Evolutionary conservation across 805 yeast species (phyloP).

Genomic region (Suhomyces vadensis): DNA sequence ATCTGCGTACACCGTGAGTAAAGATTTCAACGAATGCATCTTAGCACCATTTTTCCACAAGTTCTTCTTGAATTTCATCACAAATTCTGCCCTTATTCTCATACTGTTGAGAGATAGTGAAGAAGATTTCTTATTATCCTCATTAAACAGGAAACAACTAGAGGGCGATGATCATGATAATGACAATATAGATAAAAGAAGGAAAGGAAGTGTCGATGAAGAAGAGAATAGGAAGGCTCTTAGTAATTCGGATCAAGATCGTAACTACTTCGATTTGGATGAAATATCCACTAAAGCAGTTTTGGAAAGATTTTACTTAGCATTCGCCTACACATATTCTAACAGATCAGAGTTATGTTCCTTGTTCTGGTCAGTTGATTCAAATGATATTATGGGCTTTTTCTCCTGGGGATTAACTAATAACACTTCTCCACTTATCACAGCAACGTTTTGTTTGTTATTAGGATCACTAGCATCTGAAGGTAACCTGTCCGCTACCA

Average conservation of each 20-base stretch:
- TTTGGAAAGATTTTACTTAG: slow-evolving; percentile 80
- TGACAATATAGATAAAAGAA: slow-evolving; percentile 8
- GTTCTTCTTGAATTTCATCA: slow-evolving; percentile 57
- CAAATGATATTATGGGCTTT: slow-evolving; percentile 71
- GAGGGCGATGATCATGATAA: slow-evolving; percentile 6
- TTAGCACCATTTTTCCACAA: slow-evolving; percentile 46
- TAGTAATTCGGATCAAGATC: slow-evolving; percentile 11
- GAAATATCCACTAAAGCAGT: slow-evolving; percentile 75
- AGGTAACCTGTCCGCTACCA: slow-evolving; percentile 48
- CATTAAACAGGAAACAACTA: slow-evolving; percentile 25
- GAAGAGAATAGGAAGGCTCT: slow-evolving; percentile 8
- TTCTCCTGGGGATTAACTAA: slow-evolving; percentile 85
- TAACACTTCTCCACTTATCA: slow-evolving; percentile 72
- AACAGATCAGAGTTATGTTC: slow-evolving; percentile 58
- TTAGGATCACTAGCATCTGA: slow-evolving; percentile 72
- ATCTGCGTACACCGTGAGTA: slow-evolving; percentile 18
- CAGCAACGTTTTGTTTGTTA: slow-evolving; percentile 79
- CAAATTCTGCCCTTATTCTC: slow-evolving; percentile 64
- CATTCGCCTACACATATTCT: slow-evolving; percentile 68
- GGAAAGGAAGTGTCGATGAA: slow-evolving; percentile 7
- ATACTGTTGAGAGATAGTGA: slow-evolving; percentile 71
- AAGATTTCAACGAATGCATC: slow-evolving; percentile 27
- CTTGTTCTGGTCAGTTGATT: slow-evolving; percentile 57
- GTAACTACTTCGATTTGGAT: slow-evolving; percentile 48
- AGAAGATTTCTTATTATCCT: slow-evolving; percentile 66